phyloP scores from a whole-genome alignment of 2,329 filamentous ascomycete species.

The Beauveria rudraprayagi region DNA sequence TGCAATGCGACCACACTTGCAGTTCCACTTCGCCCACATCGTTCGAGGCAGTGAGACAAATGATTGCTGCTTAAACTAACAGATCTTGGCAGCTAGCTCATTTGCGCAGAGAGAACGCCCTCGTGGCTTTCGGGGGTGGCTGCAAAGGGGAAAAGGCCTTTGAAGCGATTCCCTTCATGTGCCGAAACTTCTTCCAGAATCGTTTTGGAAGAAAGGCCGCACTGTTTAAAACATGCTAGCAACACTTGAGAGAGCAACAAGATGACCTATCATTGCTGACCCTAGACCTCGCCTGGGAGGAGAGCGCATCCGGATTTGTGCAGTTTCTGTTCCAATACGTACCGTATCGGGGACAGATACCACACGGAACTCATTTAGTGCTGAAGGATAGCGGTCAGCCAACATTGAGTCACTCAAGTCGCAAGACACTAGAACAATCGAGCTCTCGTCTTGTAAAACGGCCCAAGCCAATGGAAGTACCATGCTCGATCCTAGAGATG shows the following conservation, averaged over 20 bases:
- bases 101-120: not conserved
- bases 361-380: not conserved
- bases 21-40: not conserved
- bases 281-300: not conserved
- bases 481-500: not conserved
- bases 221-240: not conserved
- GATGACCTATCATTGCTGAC: not conserved
- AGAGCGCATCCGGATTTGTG: not conserved
- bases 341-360: not conserved
- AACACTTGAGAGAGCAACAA: not conserved
- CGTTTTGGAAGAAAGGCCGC: not conserved
- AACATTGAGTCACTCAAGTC: not conserved
- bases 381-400: not conserved
- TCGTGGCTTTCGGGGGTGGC: not conserved
- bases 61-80: not conserved
- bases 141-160: not conserved
- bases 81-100: not conserved
- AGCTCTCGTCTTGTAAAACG: not conserved
- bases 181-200: not conserved
- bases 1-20: slow-evolving; percentile 4
- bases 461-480: not conserved
- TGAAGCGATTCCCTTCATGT: not conserved
- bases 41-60: not conserved
- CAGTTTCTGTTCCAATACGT: not conserved
- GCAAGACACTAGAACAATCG: not conserved